phyloP scores from a whole-genome alignment of 768 basidiomycete genomes.

The Suillus variegatus region DNA sequence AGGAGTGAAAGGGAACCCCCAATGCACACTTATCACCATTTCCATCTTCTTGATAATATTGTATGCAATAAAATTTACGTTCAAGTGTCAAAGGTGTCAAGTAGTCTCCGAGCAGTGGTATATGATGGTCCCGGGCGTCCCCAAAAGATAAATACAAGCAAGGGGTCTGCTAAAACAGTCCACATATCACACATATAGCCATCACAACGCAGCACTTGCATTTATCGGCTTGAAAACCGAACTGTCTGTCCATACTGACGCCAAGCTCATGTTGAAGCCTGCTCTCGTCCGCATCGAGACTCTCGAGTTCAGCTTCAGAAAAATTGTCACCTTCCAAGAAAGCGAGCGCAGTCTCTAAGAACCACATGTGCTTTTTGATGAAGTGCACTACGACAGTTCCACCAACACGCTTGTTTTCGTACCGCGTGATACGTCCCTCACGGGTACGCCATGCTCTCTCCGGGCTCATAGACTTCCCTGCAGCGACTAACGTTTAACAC shows the following conservation, averaged over 20 bases:
- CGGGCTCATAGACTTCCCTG: conserved; percentile 60
- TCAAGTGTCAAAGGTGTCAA: not conserved
- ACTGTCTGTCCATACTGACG: conserved; percentile 32
- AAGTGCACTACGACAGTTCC: conserved; percentile 97
- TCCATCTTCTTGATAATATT: not conserved
- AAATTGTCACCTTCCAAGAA: conserved; percentile 79
- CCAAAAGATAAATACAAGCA: conserved; percentile 2
- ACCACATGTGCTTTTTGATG: conserved; percentile 98
- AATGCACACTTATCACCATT: not conserved
- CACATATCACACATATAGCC: not conserved
- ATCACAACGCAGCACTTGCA: conserved; percentile 13
- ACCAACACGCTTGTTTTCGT: conserved; percentile 72
- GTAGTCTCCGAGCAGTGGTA: not conserved
- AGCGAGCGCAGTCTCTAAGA: conserved; percentile 88
- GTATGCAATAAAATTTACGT: not conserved
- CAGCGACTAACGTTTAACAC: not conserved
- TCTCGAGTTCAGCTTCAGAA: conserved; percentile 44
- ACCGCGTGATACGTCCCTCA: conserved; percentile 67
- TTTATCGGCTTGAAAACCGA: conserved; percentile 21
- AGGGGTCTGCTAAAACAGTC: not conserved
- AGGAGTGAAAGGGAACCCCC: not conserved
- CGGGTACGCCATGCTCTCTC: conserved; percentile 71
- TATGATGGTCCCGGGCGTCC: not conserved
- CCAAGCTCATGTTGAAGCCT: conserved; percentile 22
- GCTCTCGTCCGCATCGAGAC: conserved; percentile 13